These are phyloP conservation scores for Omphalotus olearius DNA, from an alignment of 1,284 basidiomycete genomes.

Conservation along the genomic window DNA sequence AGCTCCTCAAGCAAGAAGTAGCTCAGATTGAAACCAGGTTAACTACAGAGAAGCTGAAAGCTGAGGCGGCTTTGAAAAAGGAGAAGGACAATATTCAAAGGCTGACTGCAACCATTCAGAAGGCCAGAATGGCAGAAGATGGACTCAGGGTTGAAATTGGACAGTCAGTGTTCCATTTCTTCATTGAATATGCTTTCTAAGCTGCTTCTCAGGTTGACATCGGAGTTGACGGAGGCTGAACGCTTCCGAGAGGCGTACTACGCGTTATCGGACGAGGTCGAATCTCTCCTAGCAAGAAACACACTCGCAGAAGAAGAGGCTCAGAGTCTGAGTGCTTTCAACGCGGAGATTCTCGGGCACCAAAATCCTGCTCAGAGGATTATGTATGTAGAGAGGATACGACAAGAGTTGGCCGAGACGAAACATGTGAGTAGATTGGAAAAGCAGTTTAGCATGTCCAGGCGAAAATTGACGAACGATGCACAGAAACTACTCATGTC, in stretches of 20 bases:
- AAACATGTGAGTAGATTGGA: constrained; percentile 51
- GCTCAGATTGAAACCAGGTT: constrained; percentile 28
- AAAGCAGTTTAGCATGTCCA: constrained; percentile 1
- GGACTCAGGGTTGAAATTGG: constrained; percentile 58
- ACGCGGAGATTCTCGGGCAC: constrained; percentile 73
- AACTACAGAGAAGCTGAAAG: constrained; percentile 17
- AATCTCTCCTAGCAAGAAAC: constrained; percentile 59
- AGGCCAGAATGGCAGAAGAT: constrained; percentile 58
- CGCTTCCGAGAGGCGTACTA: constrained; percentile 66
- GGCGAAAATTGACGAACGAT: neutral
- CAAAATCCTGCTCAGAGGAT: constrained; percentile 72
- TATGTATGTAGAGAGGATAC: constrained; percentile 69
- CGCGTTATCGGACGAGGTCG: constrained; percentile 56
- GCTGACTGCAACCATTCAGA: constrained; percentile 44
- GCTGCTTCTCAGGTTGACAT: constrained; percentile 40
- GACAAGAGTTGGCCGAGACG: constrained; percentile 62
- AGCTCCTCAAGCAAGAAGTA: constrained; percentile 26
- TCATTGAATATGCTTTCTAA: neutral
- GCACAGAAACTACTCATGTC: constrained; percentile 52
- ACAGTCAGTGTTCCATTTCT: constrained; percentile 38
- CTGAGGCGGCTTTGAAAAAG: constrained; percentile 35
- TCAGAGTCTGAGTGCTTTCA: constrained; percentile 61
- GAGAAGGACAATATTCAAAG: constrained; percentile 48
- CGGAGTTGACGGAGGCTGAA: constrained; percentile 53
- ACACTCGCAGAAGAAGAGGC: constrained; percentile 72